These are phyloP conservation scores for Spathaspora sp. DNA, from an alignment of 1,139 yeast genomes.

Conservation along the genomic window DNA sequence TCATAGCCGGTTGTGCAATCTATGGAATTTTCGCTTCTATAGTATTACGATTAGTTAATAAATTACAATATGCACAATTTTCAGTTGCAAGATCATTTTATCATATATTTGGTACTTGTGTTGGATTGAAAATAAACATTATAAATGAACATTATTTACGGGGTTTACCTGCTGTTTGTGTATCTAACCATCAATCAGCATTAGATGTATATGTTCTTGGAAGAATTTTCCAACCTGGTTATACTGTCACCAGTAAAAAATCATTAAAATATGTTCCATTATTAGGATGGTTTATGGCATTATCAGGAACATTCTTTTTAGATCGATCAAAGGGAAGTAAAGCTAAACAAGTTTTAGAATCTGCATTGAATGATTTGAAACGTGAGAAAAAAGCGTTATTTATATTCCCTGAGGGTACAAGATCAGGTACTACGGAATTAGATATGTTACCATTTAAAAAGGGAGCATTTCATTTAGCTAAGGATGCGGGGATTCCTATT, in stretches of 20 bases:
- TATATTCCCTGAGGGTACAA: slow-evolving; percentile 94
- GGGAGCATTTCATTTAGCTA: slow-evolving; percentile 97
- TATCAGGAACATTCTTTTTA: slow-evolving; percentile 87
- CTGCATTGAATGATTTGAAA: slow-evolving; percentile 64
- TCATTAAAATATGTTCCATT: slow-evolving; percentile 85
- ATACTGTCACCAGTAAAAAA: slow-evolving; percentile 90
- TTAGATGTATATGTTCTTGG: slow-evolving; percentile 82
- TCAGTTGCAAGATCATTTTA: slow-evolving; percentile 85
- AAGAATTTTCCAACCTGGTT: slow-evolving; percentile 79
- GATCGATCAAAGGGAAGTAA: slow-evolving; percentile 79
- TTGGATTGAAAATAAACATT: slow-evolving; percentile 71
- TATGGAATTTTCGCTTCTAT: slow-evolving; percentile 81
- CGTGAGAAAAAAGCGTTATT: slow-evolving; percentile 66
- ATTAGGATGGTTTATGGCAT: slow-evolving; percentile 92
- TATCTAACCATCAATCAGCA: slow-evolving; percentile 91
- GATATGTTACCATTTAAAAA: slow-evolving; percentile 85
- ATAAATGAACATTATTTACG: slow-evolving; percentile 54
- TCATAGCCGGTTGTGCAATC: slow-evolving; percentile 60
- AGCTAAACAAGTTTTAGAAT: slow-evolving; percentile 71
- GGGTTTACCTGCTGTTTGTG: slow-evolving; percentile 74
- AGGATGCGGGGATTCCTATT: slow-evolving; percentile 85
- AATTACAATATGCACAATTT: slow-evolving; percentile 82
- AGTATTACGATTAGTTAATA: slow-evolving; percentile 64
- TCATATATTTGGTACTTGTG: slow-evolving; percentile 50
- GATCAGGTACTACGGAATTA: slow-evolving; percentile 71